Base-by-base conservation (phyloP, 257 asterid species). In the Cinchona pubescens region DNA sequence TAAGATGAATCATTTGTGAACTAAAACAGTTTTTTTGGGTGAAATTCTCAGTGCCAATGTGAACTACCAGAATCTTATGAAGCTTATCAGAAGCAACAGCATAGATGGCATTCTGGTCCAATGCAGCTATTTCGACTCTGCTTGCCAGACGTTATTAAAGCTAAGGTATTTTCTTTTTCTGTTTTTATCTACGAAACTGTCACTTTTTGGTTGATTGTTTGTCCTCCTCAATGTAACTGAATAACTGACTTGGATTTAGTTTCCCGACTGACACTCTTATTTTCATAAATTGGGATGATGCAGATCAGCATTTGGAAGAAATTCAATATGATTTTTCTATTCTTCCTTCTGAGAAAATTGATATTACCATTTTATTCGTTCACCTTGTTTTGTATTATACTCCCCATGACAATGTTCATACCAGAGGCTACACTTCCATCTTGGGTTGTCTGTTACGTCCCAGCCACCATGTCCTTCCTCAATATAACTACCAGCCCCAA, bases 21-120 rank as follows among this genome's bases (percentile, higher is more conserved):
- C 61, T 70, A 27, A 74, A 48, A 23, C 10, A 60, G 40, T 74
- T 70, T 46, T 8, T 72, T 12, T 74, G 25, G 25, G 45, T 71
- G 18, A 15, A 58, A 29, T 72, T 78, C 42, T 53, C 88, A 94
- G 98, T 92, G 98, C 82, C 94, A 86, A 42, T 94, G 98, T 76
- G 98, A 94, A 69, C 82, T 94, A 79, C 98, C 98, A 7, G 98
- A 94, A 80, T 92, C 98, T 9, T 94, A 92, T 27, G 97, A 94
- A 86, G 98, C 97, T 21, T 94, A 94, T 42, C 65, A 97, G 73
- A 94, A 94, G 84, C 98, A 94, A 58, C 98, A 94, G 76, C 97
- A 94, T 29, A 85, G 98, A 79, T 94, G 98, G 98, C 97, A 94
- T 89, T 94, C 98, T 13, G 98, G 98, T 66, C 98, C 98, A 3